Base-by-base conservation (phyloP, 2,329 filamentous ascomycete genomes). In the Fusarium sp. region DNA sequence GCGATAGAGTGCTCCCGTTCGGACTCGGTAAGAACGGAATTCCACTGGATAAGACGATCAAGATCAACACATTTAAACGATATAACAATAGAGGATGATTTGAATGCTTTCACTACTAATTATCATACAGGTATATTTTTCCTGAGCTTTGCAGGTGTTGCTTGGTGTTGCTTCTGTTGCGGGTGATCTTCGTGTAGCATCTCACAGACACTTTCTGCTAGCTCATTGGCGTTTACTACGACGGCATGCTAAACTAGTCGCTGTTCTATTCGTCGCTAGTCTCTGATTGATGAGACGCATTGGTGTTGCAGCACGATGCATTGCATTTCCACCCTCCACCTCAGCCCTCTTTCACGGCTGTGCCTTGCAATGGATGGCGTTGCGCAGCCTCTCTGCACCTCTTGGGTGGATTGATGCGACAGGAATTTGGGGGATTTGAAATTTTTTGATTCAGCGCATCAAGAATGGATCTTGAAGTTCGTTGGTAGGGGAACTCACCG, bases 261-360 rank as follows among this genome's bases (percentile, higher is more conserved):
- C 33, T 40, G 31, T 57, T 49, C 59, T 27, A 63, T 58, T 66
- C 53, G 55, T 39, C 14, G 27, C 17, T 53, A 33, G 39, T 50
- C 27, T 52, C 42, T 51, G 23, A 35, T 50, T 41, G 40, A 60
- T 47, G 62, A 55, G 62, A 58, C 18, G 21, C 13, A 41, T 58
- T 54, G 41, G 40, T 66, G 60, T 51, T 66, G 13, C 54, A 52
- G 18, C 51, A 41, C 43, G 54, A 62, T 70, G 66, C 58, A 71
- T 55, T 70, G 65, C 59, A 72, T 57, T 57, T 67, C 61, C 43
- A 57, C 70, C 70, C 66, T 73, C 71, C 71, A 73, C 71, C 69
- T 72, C 71, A 73, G 71, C 71, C 71, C 67, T 73, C 59, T 72
- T 67, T 63, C 51, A 61, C 61, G 71, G 71, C 71, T 70, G 68